Conservation (phyloP, 345 rosid species). For the Noccaea caerulescens region DNA sequence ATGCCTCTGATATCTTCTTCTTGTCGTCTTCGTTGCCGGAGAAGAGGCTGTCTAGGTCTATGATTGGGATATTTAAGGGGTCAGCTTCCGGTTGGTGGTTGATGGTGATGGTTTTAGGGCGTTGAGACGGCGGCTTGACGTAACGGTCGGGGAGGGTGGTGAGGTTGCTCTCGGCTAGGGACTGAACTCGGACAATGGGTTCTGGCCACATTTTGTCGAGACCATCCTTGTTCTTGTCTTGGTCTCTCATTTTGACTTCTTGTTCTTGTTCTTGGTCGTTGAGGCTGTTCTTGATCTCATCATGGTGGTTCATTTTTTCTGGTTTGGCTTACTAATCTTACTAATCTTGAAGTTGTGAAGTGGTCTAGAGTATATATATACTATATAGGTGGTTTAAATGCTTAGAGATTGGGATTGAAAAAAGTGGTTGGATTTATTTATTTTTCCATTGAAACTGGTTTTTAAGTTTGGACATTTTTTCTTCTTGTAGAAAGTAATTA, state of each 20-base stretch:
- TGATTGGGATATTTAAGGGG: constrained; percentile 64
- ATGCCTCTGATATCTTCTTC: constrained; percentile 54
- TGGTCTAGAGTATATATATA: neutral
- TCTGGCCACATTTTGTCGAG: constrained; percentile 80
- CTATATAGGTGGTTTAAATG: constrained; percentile 17
- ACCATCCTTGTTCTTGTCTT: constrained; percentile 12
- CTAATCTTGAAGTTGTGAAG: constrained; percentile 22
- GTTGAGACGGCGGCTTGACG: constrained; percentile 52
- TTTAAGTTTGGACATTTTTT: no score
- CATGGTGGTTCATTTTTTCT: constrained; percentile 16
- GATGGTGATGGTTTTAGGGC: constrained; percentile 40
- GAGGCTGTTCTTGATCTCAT: constrained; percentile 23
- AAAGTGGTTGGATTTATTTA: no score
- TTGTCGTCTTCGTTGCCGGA: constrained; percentile 35
- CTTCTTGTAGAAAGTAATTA: constrained; percentile 3
- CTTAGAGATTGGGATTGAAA: constrained; percentile 7
- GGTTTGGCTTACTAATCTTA: constrained; percentile 8
- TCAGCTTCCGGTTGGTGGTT: constrained; percentile 23
- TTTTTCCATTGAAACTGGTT: no score
- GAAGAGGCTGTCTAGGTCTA: constrained; percentile 58
- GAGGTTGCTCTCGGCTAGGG: constrained; percentile 66
- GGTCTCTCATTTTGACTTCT: constrained; percentile 19
- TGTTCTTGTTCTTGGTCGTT: constrained; percentile 23
- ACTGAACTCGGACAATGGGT: constrained; percentile 88
- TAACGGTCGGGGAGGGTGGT: constrained; percentile 62